Conservation (phyloP, 208 protist genomes). For the Trypanosoma caninum region DNA sequence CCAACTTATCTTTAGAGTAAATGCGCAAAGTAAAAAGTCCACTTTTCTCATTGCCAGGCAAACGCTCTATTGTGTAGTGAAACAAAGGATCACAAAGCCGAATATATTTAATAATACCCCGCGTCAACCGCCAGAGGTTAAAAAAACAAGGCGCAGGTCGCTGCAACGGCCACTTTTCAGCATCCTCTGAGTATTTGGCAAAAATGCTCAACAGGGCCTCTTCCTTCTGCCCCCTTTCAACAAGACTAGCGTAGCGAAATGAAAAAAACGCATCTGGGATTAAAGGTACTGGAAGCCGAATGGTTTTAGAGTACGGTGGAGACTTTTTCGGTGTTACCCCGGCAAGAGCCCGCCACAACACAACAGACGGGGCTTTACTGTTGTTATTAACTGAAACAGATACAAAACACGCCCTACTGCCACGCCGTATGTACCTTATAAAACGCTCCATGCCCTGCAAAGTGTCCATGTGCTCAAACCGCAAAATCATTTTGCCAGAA, state of each 20-base stretch:
- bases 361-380: neutral
- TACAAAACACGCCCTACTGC: neutral
- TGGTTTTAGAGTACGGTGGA: constrained; percentile 7
- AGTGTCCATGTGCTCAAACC: constrained; percentile 23
- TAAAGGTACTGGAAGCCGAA: constrained; percentile 22
- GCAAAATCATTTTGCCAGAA: neutral
- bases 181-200: constrained; percentile 10
- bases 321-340: neutral
- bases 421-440: constrained; percentile 6
- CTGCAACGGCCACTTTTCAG: constrained; percentile 12
- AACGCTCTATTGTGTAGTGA: constrained; percentile 18
- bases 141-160: constrained; percentile 20
- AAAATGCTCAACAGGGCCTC: constrained; percentile 9
- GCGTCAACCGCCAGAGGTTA: constrained; percentile 20
- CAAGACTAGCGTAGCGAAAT: constrained; percentile 4
- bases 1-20: constrained; percentile 17
- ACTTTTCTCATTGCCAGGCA: neutral
- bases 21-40: constrained; percentile 2
- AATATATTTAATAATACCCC: constrained; percentile 13
- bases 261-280: constrained; percentile 18
- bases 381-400: constrained; percentile 1
- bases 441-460: constrained; percentile 21
- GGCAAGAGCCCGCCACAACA: constrained; percentile 1
- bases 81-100: constrained; percentile 13
- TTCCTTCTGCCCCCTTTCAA: constrained; percentile 1